Evolutionary conservation across 2,329 filamentous ascomycete species (phyloP), one percentile per base, ranked within the genome.

Genomic region (Talaromyces albobiverticillius): DNA sequence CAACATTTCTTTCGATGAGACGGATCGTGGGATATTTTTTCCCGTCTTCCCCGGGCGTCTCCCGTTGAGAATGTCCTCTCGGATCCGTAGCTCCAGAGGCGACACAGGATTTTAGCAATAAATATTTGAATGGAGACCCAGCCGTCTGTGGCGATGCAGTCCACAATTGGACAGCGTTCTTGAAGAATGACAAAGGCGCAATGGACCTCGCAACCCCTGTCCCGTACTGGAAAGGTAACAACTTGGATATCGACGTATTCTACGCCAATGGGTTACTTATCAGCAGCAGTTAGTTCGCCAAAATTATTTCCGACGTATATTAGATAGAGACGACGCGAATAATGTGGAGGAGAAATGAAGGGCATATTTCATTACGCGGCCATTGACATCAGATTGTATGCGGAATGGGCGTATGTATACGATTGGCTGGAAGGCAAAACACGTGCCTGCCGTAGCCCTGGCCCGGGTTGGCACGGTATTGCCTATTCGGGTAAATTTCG

Each of bases 371-470:
- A 43, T 43, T 51, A 51, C 48, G 48, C 38, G 48, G 48, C 25
- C 20, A 31, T 51, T 51, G 48, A 51, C 38, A 43, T 43, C 48
- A 43, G 48, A 32, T 42, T 34, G 36, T 50, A 41, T 32, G 47
- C 23, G 38, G 36, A 43, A 43, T 43, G 38, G 23, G 18, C 18
- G 18, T 32, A 42, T 29, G 26, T 5, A 4, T 14, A 34, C 25
- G 26, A 43, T 51, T 51, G 26, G 38, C 25, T 16, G 8, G n/a
- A n/a, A 31, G 2, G 20, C 22, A 38, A 36, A 32, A 43, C 48
- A 51, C 48, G 48, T 51, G 48, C 38, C 48, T 42, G 48, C 38
- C 34, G 40, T 43, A 51, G 22, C 48, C 38, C 38, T 51, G 16
- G 10, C 16, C 16, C n/a, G 3, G 20, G 16, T 40, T 22, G 36